Base-by-base conservation (phyloP, 164 flowering plant species). In the Umbellularia californica region DNA sequence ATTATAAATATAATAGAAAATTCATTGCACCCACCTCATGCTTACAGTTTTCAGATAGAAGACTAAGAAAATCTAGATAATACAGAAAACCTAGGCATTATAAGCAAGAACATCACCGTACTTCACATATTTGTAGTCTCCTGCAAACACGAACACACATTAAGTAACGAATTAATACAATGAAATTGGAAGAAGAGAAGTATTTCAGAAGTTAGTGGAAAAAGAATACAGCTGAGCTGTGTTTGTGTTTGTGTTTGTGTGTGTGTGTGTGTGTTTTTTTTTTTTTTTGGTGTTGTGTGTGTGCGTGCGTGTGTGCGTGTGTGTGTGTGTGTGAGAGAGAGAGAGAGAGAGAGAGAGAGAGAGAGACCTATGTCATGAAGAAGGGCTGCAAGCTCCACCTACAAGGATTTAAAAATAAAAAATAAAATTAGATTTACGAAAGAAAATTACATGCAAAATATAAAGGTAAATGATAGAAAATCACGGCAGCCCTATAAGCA, bases 371-470 rank as follows among this genome's bases (percentile, higher is more conserved):
- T 88, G 74, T 94, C 98, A 81, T 94, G 97, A 58, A 92, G 88
- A 83, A 92, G 97, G 50, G 98, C 98, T 75, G 97, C 92, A 75
- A 92, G 92, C 85, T 92, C 98, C 15, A 94, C 90, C 97, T 92
- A 77, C 71, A 82, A 71, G 10, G 60, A 41, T 65, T 71, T 58
- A 65, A 20, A 74, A 72, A 7, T 72, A 41, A 58, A 71, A 2
- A 74, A 50, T 62, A 55, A 55, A 15, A 55, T 55, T 17, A 55
- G 60, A 15, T 55, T 15, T 15, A 55, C n/a, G 60, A 55, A 55
- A 55, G 17, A 55, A 55, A 55, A 55, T 41, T 55, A 14, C 60
- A 17, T 55, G 5, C 17, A 17, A 55, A 17, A 52, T 17, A 52
- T 3, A 17, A 52, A 52, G 19, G 3, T 52, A 52, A 52, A 52